These are phyloP conservation scores for Tetrapisispora fleetii DNA, from an alignment of 805 yeast genomes.

Conservation along the genomic window DNA sequence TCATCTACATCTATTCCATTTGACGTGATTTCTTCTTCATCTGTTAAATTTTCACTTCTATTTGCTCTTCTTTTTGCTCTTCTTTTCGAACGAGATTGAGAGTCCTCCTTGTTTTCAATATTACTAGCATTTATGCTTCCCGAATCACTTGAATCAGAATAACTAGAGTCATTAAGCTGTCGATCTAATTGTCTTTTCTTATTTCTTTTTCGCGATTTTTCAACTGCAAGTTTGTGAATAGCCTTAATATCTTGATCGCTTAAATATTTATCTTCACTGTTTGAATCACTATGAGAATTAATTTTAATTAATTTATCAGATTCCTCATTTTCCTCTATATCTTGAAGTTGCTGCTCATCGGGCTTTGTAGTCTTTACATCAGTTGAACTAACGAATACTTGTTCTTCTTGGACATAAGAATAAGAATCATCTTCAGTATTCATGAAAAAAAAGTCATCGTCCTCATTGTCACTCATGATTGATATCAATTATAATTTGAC, in stretches of 20 bases:
- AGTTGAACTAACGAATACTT: background rate
- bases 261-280: background rate
- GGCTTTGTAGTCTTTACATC: background rate
- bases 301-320: background rate
- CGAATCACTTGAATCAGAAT: background rate
- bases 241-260: background rate
- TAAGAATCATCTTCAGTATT: slow-evolving; percentile 5
- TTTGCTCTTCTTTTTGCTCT: background rate
- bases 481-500: background rate
- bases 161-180: background rate
- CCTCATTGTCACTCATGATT: background rate
- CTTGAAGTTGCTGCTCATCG: background rate
- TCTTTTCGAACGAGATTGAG: background rate
- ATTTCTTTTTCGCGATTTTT: background rate
- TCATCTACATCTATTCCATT: slow-evolving; percentile 16
- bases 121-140: background rate
- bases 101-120: background rate
- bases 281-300: background rate
- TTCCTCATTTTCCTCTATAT: background rate
- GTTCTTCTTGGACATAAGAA: background rate
- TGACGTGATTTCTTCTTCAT: background rate
- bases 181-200: background rate
- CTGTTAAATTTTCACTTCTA: slow-evolving; percentile 1
- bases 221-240: background rate
- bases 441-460: slow-evolving; percentile 9